Percentiles rank a stretch among this genome's conserved stretches.
phyloP scores from a whole-genome alignment of 2,329 filamentous ascomycete species.

The Mycosphaerelloides madeirae region DNA sequence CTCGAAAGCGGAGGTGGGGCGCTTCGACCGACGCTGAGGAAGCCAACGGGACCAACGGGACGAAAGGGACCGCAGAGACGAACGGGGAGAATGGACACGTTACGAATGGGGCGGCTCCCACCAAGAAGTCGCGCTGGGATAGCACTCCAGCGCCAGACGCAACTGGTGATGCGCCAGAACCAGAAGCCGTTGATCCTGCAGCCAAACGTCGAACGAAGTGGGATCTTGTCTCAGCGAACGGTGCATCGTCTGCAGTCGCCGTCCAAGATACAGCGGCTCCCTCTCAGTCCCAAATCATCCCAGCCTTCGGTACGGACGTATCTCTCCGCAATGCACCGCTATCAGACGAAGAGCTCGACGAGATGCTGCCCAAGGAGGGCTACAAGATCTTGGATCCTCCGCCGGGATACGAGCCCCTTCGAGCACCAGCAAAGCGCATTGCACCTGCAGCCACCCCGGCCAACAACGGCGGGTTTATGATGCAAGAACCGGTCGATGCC shows the following conservation, averaged over 20 bases:
- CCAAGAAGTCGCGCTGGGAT: slow-evolving; percentile 75
- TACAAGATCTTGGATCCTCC: slow-evolving; percentile 90
- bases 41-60: slow-evolving; percentile 9
- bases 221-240: slow-evolving; percentile 79
- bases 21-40: slow-evolving; percentile 34
- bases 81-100: slow-evolving; percentile 14
- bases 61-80: slow-evolving; percentile 11
- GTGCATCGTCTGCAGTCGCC: slow-evolving; percentile 54
- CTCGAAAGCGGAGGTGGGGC: slow-evolving; percentile 60
- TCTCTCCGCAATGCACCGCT: slow-evolving; percentile 73
- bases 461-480: slow-evolving; percentile 79
- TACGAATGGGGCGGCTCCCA: slow-evolving; percentile 22
- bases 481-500: slow-evolving; percentile 87
- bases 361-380: slow-evolving; percentile 83
- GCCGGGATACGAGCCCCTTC: slow-evolving; percentile 82
- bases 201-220: slow-evolving; percentile 78
- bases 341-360: slow-evolving; percentile 89
- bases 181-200: slow-evolving; percentile 26
- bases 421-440: slow-evolving; percentile 69
- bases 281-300: slow-evolving; percentile 48
- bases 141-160: slow-evolving; percentile 58
- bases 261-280: slow-evolving; percentile 4
- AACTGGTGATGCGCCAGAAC: slow-evolving; percentile 45
- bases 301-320: slow-evolving; percentile 73
- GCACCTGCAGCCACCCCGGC: slow-evolving; percentile 67